Evolutionary conservation across 768 basidiomycete genomes (phyloP).

Genomic region (Lactarius trivialis): DNA sequence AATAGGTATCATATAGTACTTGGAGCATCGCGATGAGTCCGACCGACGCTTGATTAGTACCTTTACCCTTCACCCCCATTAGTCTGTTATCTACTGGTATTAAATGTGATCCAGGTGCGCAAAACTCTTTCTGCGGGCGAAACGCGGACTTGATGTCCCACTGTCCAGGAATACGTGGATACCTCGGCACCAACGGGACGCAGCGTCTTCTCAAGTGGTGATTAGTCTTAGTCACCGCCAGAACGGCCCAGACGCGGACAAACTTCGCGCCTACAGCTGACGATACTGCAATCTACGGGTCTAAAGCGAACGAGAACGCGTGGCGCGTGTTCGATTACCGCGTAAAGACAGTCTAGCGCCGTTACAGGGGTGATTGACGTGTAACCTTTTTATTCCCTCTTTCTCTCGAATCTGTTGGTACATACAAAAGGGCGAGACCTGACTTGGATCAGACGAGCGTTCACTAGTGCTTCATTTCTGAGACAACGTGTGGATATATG

Average conservation of each 20-base stretch:
- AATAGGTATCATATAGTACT: background rate
- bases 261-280: background rate
- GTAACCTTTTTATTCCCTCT: background rate
- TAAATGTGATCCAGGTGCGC: background rate
- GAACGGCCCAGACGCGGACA: background rate
- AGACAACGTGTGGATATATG: slow-evolving; percentile 1
- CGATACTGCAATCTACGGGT: background rate
- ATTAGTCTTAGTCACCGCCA: no score
- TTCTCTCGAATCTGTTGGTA: slow-evolving; percentile 2
- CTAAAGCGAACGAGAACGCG: background rate
- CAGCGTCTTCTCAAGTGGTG: background rate
- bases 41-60: background rate
- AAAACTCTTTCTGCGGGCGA: background rate
- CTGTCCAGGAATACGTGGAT: background rate
- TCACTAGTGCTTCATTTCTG: background rate
- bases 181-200: background rate
- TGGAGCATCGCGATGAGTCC: background rate
- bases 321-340: slow-evolving; percentile 10
- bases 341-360: slow-evolving; percentile 1
- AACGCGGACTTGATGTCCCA: background rate
- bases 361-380: background rate
- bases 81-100: background rate
- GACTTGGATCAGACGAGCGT: background rate
- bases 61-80: background rate
- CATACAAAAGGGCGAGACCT: slow-evolving; percentile 10